Evolutionary conservation across 2,329 filamentous ascomycete genomes (phyloP).

Genomic region (Apiospora aurea): DNA sequence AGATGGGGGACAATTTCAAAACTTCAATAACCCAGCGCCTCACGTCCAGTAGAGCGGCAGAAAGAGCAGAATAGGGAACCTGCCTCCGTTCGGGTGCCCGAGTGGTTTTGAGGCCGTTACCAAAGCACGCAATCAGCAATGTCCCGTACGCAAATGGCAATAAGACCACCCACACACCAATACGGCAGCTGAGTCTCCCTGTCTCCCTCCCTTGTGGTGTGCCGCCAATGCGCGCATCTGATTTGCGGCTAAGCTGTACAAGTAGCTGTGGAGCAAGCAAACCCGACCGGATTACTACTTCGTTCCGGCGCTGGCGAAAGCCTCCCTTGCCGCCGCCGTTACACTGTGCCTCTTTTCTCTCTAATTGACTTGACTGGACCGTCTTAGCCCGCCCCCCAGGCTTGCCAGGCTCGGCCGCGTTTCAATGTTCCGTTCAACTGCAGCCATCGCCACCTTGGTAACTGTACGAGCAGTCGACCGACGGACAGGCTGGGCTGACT

Average conservation of each 20-base stretch:
- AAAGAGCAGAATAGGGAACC: slow-evolving; percentile 4
- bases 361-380: neutral
- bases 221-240: neutral
- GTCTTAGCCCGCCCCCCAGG: neutral
- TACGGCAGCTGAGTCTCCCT: neutral
- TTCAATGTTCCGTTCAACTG: slow-evolving; percentile 10
- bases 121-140: neutral
- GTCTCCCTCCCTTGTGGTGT: neutral
- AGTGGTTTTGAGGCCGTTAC: neutral
- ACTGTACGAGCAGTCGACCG: neutral
- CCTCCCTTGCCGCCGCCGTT: neutral
- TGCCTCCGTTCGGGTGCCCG: neutral
- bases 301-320: neutral
- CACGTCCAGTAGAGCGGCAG: neutral
- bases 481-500: neutral
- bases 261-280: neutral
- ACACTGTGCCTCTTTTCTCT: neutral
- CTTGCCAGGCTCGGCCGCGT: neutral
- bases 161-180: neutral
- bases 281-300: neutral
- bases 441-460: neutral
- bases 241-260: neutral
- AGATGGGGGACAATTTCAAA: neutral
- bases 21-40: neutral
- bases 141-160: neutral